These are phyloP conservation scores for Fusarium sp. DNA, from an alignment of 2,329 filamentous ascomycete species.

Conservation along the genomic window DNA sequence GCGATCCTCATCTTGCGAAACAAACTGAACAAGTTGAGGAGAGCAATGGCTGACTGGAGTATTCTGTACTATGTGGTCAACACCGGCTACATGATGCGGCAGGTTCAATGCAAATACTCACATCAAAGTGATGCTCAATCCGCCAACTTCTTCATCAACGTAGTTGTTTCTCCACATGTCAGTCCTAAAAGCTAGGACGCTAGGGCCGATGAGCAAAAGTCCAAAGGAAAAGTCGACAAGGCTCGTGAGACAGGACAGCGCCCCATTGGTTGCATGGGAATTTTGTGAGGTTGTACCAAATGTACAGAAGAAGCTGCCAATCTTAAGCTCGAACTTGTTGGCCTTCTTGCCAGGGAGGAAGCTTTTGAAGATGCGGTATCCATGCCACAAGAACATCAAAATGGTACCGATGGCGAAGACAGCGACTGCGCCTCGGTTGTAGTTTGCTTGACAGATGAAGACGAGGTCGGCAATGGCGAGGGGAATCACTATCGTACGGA, in stretches of 20 bases:
- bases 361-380: conserved; percentile 11
- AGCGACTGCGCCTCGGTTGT: not conserved
- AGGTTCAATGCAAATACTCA: conserved; percentile 13
- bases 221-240: conserved; percentile 32
- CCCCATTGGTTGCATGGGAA: not conserved
- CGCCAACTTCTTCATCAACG: conserved; percentile 7
- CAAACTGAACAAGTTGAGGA: conserved; percentile 30
- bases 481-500: conserved; percentile 25
- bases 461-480: conserved; percentile 29
- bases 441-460: conserved; percentile 9
- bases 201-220: conserved; percentile 31
- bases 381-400: conserved; percentile 25
- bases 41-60: conserved; percentile 22
- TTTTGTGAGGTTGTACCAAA: conserved; percentile 15
- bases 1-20: conserved; percentile 34
- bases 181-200: conserved; percentile 17
- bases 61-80: conserved; percentile 14
- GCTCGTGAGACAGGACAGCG: conserved; percentile 23
- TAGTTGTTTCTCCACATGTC: not conserved
- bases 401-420: conserved; percentile 26
- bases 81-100: no score
- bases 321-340: conserved; percentile 36
- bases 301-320: conserved; percentile 37
- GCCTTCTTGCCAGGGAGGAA: conserved; percentile 14
- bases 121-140: conserved; percentile 30